These are phyloP conservation scores for Salix arbutifolia DNA, from an alignment of 345 rosid genomes.

Conservation along the genomic window DNA sequence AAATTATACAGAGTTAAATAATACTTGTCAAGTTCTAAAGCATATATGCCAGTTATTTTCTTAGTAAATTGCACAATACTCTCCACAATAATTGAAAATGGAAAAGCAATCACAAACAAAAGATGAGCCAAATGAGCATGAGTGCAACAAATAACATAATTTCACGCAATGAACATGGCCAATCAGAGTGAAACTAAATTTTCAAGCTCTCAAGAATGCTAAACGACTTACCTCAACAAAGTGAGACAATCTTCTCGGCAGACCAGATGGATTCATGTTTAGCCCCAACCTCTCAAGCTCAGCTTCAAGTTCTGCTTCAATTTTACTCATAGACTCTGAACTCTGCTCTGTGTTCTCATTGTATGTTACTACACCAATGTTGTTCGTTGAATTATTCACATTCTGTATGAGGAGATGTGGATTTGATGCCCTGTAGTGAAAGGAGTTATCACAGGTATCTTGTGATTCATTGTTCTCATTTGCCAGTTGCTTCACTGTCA, in stretches of 20 bases:
- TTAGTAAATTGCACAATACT: not conserved
- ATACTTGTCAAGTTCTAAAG: not conserved
- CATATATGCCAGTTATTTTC: not conserved
- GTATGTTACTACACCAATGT: conserved; percentile 24
- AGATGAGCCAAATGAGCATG: not conserved
- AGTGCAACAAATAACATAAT: not conserved
- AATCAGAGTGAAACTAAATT: not conserved
- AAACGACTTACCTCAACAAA: conserved; percentile 45
- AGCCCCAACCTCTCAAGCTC: conserved; percentile 89
- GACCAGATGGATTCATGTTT: conserved; percentile 43
- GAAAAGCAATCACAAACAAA: not conserved
- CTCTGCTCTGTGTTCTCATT: conserved; percentile 34
- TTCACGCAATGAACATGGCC: not conserved
- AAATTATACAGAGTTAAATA: not conserved
- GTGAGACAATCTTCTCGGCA: conserved; percentile 43
- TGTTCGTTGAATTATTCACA: conserved; percentile 16
- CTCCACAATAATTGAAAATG: not conserved
- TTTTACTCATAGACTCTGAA: conserved; percentile 56
- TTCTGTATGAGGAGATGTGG: conserved; percentile 12
- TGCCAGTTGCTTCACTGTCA: conserved; percentile 52
- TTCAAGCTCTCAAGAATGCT: not conserved
- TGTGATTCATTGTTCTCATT: conserved; percentile 41
- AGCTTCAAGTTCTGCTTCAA: conserved; percentile 97
- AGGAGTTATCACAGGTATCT: conserved; percentile 28
- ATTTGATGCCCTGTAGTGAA: conserved; percentile 21